A percentile compares a stretch with the other conserved stretches of the same genome.
phyloP scores from a whole-genome alignment of 805 yeast species.

The Cyberlindnera japonica region DNA sequence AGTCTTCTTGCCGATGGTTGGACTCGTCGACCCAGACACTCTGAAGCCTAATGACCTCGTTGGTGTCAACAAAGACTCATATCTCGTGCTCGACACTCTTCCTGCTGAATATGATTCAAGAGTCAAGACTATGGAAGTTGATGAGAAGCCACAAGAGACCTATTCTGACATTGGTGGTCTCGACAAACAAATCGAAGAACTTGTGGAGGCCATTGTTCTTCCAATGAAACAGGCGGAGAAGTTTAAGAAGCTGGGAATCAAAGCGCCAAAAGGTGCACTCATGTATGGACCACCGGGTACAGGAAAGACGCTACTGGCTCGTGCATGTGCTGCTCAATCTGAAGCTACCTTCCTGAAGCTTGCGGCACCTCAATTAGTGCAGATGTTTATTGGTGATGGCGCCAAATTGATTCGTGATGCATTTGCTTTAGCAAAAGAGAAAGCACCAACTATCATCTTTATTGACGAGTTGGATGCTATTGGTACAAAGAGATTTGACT shows the following conservation, averaged over 20 bases:
- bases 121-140: conserved; percentile 99
- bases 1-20: conserved; percentile 91
- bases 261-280: conserved; percentile 96
- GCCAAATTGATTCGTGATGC: conserved; percentile 97
- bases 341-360: conserved; percentile 94
- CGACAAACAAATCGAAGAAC: conserved; percentile 96
- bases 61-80: conserved; percentile 97
- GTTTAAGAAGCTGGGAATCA: conserved; percentile 89
- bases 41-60: conserved; percentile 96
- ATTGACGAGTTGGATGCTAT: conserved; percentile 98
- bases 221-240: conserved; percentile 99
- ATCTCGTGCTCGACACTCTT: conserved; percentile 84
- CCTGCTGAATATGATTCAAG: conserved; percentile 98
- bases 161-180: conserved; percentile 97
- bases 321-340: conserved; percentile 99
- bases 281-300: conserved; percentile 99
- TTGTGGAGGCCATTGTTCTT: conserved; percentile 95
- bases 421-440: conserved; percentile 94
- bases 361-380: conserved; percentile 98
- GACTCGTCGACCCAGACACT: conserved; percentile 87
- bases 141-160: conserved; percentile 96
- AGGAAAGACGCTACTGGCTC: conserved; percentile 93
- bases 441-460: conserved; percentile 96
- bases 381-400: conserved; percentile 98
- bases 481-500: conserved; percentile 97